Conservation (phyloP, 345 rosid species). For the Populus deltoides region DNA sequence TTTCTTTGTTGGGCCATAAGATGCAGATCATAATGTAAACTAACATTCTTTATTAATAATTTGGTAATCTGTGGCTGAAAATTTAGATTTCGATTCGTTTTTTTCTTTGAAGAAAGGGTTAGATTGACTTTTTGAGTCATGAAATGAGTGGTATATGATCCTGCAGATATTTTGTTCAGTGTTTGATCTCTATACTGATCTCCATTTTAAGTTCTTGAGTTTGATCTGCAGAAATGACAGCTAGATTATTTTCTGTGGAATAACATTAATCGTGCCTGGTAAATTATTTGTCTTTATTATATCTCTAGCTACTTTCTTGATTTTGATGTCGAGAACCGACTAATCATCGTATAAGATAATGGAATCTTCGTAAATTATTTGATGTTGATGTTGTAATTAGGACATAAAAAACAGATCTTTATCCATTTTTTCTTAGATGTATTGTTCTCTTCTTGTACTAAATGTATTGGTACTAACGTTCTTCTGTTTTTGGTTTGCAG, state of each 20-base stretch:
- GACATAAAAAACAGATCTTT: not conserved
- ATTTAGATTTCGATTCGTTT: not conserved
- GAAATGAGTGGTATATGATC: not conserved
- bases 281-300: not conserved
- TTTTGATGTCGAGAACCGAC: not conserved
- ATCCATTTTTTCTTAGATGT: not conserved
- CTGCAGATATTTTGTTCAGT: not conserved
- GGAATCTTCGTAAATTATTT: not conserved
- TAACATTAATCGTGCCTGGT: not conserved
- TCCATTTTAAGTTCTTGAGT: not conserved
- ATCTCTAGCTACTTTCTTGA: too few species aligned
- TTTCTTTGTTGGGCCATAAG: not conserved
- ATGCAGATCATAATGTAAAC: not conserved
- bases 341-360: not conserved
- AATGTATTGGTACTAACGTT: not conserved
- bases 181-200: not conserved
- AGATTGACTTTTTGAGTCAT: not conserved
- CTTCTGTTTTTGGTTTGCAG: conserved; percentile 33
- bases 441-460: not conserved
- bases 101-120: not conserved
- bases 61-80: not conserved
- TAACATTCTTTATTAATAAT: not conserved
- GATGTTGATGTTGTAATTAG: not conserved
- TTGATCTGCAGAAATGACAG: not conserved
- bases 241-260: not conserved